Evolutionary conservation across 805 yeast species (phyloP).

Genomic region (Tanozyma kutaoensis): DNA sequence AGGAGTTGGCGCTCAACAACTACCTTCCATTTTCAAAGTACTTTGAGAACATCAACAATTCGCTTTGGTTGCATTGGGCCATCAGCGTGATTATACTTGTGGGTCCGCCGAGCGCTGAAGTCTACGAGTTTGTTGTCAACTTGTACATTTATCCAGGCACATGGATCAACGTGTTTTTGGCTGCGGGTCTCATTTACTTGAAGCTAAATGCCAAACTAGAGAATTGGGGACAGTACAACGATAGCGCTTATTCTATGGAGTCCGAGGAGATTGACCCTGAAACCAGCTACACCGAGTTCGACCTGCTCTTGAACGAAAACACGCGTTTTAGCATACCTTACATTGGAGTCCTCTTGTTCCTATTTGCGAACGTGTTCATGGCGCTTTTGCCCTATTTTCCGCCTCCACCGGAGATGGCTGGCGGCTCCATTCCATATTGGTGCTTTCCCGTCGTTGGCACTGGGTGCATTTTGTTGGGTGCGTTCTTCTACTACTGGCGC

Average conservation of each 20-base stretch:
- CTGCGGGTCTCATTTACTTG: conserved; percentile 40
- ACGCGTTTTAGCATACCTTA: neutral
- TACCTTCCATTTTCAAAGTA: conserved; percentile 35
- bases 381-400: conserved; percentile 45
- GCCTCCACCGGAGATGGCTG: conserved; percentile 25
- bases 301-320: conserved; percentile 5
- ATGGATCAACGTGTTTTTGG: conserved; percentile 38
- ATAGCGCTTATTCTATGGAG: neutral
- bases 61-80: conserved; percentile 41
- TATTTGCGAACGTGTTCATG: conserved; percentile 33
- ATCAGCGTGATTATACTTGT: conserved; percentile 40
- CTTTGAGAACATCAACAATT: conserved; percentile 31
- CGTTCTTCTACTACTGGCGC: conserved; percentile 9
- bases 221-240: conserved; percentile 21
- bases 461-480: conserved; percentile 30
- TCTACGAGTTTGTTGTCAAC: conserved; percentile 51
- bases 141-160: conserved; percentile 53
- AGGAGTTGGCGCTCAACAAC: conserved; percentile 39
- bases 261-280: conserved; percentile 2
- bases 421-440: conserved; percentile 34
- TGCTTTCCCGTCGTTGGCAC: conserved; percentile 45
- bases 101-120: conserved; percentile 50
- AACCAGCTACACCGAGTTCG: conserved; percentile 6
- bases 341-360: conserved; percentile 18
- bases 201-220: conserved; percentile 25